Percentiles rank a stretch among this genome's conserved stretches.
These are phyloP conservation scores for Omphalotus olearius DNA, from an alignment of 1,284 basidiomycete species.

Conservation along the genomic window DNA sequence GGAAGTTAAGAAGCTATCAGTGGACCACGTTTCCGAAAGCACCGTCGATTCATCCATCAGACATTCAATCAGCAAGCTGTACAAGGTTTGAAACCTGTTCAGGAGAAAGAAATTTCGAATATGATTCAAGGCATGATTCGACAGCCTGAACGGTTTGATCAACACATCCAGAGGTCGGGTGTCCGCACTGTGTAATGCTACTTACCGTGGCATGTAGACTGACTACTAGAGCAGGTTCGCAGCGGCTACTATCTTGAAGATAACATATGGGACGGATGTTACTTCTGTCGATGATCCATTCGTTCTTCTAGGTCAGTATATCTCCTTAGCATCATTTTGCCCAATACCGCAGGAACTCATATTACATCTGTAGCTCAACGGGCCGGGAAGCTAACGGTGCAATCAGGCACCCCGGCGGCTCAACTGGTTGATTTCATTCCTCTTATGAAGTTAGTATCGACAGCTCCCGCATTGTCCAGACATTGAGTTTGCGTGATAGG, in stretches of 20 bases:
- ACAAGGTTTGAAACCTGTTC: conserved; percentile 32
- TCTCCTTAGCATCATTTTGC: neutral
- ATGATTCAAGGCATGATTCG: conserved; percentile 35
- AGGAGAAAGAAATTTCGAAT: conserved; percentile 35
- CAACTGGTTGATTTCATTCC: conserved; percentile 57
- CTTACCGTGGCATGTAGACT: neutral
- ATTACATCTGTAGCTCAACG: no score
- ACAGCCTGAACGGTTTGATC: conserved; percentile 33
- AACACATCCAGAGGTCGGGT: conserved; percentile 39
- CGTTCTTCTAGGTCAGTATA: conserved; percentile 31
- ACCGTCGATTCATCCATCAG: conserved; percentile 45
- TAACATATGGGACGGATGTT: conserved; percentile 42
- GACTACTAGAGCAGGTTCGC: conserved; percentile 31
- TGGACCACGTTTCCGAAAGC: conserved; percentile 44
- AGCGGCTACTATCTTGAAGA: conserved; percentile 41
- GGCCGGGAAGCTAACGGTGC: conserved; percentile 43
- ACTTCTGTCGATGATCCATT: conserved; percentile 37
- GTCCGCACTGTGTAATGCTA: neutral
- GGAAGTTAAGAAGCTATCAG: conserved; percentile 19
- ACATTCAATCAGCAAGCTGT: conserved; percentile 41
- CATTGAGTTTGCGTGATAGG: conserved; percentile 26
- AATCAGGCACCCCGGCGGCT: conserved; percentile 46
- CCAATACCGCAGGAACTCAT: no score
- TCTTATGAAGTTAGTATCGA: conserved; percentile 32
- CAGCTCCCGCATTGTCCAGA: conserved; percentile 1